Evolutionary conservation across 2,329 filamentous ascomycete genomes (phyloP).

Genomic region (Xylaria sp.): DNA sequence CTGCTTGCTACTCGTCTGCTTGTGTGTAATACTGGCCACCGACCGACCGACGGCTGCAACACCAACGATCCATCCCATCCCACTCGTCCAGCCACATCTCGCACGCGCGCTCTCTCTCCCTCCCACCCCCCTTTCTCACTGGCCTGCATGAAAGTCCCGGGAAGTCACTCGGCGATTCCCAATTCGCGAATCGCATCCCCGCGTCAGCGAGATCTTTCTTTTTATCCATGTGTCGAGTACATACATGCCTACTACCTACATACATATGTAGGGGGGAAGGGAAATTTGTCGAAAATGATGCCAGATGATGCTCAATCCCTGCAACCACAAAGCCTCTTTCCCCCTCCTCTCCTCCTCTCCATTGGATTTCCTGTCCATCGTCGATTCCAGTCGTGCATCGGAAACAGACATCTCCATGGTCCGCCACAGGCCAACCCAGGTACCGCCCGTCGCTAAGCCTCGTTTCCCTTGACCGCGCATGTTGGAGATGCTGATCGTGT

Average conservation of each 20-base stretch:
- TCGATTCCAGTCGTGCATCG: not conserved
- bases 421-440: not conserved
- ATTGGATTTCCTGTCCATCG: too few relatives aligned
- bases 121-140: not conserved
- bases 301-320: not conserved
- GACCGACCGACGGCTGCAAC: not conserved
- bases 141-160: constrained; percentile 20
- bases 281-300: constrained; percentile 7
- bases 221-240: not conserved
- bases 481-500: too few relatives aligned
- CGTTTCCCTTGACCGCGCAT: too few relatives aligned
- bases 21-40: constrained; percentile 18
- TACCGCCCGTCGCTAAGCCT: constrained; percentile 1
- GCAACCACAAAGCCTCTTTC: not conserved
- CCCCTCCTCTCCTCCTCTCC: not conserved
- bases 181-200: constrained; percentile 25
- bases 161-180: constrained; percentile 13
- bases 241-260: too few relatives aligned
- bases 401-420: not conserved
- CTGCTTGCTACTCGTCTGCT: constrained; percentile 4
- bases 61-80: too few relatives aligned
- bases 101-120: too few relatives aligned
- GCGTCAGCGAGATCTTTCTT: not conserved
- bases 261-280: not conserved
- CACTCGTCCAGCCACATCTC: too few relatives aligned